Conservation (phyloP, 371 early-diverging fungal genomes). For the Circinella umbellata region DNA sequence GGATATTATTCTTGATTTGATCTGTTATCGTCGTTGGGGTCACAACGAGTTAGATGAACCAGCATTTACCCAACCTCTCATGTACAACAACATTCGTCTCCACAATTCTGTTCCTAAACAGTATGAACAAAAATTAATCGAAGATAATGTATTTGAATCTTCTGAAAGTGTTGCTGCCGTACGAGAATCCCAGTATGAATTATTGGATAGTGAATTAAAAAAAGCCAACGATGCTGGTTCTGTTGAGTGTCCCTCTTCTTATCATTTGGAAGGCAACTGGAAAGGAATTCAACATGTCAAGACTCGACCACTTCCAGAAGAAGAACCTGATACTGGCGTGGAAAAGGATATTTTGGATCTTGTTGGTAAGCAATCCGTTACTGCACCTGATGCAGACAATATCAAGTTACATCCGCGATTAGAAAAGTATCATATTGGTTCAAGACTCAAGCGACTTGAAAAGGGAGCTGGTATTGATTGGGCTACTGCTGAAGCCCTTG, state of each 20-base stretch:
- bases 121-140: conserved; percentile 77
- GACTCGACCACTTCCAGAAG: background rate
- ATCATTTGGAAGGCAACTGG: conserved; percentile 79
- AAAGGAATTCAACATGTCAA: conserved; percentile 61
- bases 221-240: conserved; percentile 58
- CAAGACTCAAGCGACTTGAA: conserved; percentile 71
- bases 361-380: conserved; percentile 79
- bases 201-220: conserved; percentile 62
- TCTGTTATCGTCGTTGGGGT: conserved; percentile 94
- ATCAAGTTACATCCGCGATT: conserved; percentile 85
- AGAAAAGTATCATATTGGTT: conserved; percentile 86
- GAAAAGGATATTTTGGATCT: conserved; percentile 57
- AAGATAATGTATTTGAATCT: conserved; percentile 35
- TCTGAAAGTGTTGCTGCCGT: conserved; percentile 55
- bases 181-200: conserved; percentile 55
- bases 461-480: conserved; percentile 87
- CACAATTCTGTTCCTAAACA: conserved; percentile 81
- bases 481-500: conserved; percentile 96
- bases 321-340: conserved; percentile 62
- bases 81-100: conserved; percentile 92
- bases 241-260: conserved; percentile 27
- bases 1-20: conserved; percentile 91
- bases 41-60: conserved; percentile 99
- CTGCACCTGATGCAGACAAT: conserved; percentile 53
- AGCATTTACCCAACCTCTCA: conserved; percentile 94